A percentile compares a stretch with the other conserved stretches of the same genome.
These are phyloP conservation scores for Tripterygium wilfordii DNA, from an alignment of 177 flowering plant genomes.

Conservation along the genomic window DNA sequence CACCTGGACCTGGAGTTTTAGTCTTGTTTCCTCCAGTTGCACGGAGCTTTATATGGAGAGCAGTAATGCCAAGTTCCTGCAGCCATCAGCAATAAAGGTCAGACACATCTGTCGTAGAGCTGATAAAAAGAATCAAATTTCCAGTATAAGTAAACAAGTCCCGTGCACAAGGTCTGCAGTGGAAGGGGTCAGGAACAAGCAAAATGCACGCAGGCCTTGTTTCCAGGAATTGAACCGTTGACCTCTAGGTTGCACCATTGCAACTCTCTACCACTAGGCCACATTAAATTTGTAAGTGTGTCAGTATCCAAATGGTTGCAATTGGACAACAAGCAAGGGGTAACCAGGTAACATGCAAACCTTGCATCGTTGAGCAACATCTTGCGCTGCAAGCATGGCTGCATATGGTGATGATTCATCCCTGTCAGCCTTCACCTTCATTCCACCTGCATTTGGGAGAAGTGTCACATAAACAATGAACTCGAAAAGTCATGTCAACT, in stretches of 20 bases:
- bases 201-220: background rate
- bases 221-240: background rate
- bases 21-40: constrained; percentile 86
- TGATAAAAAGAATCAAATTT: too few species aligned
- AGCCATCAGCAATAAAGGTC: background rate
- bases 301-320: too few species aligned
- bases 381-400: constrained; percentile 90
- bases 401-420: constrained; percentile 88
- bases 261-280: too few species aligned
- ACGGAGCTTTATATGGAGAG: constrained; percentile 68
- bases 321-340: too few species aligned
- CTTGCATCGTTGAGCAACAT: constrained; percentile 71
- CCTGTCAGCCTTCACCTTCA: constrained; percentile 81
- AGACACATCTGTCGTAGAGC: too few species aligned
- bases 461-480: background rate
- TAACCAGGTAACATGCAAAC: too few species aligned
- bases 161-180: too few species aligned
- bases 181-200: background rate
- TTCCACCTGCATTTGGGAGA: constrained; percentile 43
- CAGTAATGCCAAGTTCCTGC: constrained; percentile 71
- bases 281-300: too few species aligned
- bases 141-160: too few species aligned
- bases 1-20: constrained; percentile 84
- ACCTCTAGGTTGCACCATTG: too few species aligned
- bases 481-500: background rate